Evolutionary conservation across 768 basidiomycete species (phyloP).

Genomic region (Amanita phalloides): DNA sequence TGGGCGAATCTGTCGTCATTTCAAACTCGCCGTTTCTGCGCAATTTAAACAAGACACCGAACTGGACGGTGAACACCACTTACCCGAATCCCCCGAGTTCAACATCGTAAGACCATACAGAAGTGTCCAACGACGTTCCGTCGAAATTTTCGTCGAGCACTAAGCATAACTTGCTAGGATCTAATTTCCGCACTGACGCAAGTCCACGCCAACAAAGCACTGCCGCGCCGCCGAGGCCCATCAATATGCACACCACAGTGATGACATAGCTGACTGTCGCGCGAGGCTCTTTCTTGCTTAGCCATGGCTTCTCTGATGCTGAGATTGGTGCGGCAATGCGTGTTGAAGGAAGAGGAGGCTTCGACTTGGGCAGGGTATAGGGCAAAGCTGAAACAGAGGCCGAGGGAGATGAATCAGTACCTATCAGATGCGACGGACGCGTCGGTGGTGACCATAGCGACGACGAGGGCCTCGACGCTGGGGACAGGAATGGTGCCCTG

Average conservation of each 20-base stretch:
- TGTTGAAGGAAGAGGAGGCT: constrained; percentile 35
- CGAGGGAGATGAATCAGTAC: constrained; percentile 10
- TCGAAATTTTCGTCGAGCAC: constrained; percentile 67
- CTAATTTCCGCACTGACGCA: constrained; percentile 28
- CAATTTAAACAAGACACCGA: not conserved
- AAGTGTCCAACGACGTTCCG: constrained; percentile 28
- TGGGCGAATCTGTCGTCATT: constrained; percentile 52
- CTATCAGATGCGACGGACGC: constrained; percentile 17
- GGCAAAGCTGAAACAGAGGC: constrained; percentile 10
- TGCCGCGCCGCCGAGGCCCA: constrained; percentile 44
- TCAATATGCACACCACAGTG: constrained; percentile 40
- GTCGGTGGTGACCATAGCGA: constrained; percentile 53
- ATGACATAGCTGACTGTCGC: constrained; percentile 27
- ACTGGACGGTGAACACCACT: constrained; percentile 6
- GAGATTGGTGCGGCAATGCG: constrained; percentile 41
- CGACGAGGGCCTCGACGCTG: constrained; percentile 53
- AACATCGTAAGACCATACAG: constrained; percentile 58
- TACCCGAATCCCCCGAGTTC: constrained; percentile 70
- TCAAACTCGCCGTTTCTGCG: constrained; percentile 64
- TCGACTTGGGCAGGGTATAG: constrained; percentile 19
- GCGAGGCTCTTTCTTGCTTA: constrained; percentile 26
- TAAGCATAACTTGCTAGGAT: constrained; percentile 38
- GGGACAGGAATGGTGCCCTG: constrained; percentile 61
- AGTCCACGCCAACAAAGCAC: constrained; percentile 46
- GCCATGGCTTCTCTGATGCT: constrained; percentile 53